Conservation (phyloP, 225 moss, liverwort and hornwort genomes). For the Ulota crispa region DNA sequence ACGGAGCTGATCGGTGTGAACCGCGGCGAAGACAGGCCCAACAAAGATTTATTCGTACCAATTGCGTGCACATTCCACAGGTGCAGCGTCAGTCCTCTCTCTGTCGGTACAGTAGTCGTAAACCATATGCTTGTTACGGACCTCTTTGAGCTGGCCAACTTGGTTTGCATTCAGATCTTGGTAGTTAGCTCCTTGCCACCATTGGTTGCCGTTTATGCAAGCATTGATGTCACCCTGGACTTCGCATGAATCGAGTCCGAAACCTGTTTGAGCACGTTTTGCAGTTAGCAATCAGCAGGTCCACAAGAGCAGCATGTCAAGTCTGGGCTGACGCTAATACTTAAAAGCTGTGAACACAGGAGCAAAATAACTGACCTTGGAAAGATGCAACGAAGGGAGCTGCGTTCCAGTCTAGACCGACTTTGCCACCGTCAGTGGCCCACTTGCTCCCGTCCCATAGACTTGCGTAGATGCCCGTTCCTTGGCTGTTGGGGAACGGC, state of each 20-base stretch:
- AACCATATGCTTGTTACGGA: conserved; percentile 33
- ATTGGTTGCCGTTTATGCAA: conserved; percentile 39
- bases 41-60: conserved; percentile 37
- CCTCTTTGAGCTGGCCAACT: conserved; percentile 40
- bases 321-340: background rate
- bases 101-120: conserved; percentile 57
- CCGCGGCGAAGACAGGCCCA: background rate
- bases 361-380: conserved; percentile 21
- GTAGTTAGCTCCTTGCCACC: conserved; percentile 45
- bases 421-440: conserved; percentile 59
- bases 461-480: conserved; percentile 57
- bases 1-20: background rate
- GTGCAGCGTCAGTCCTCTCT: conserved; percentile 29
- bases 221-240: conserved; percentile 17
- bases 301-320: background rate
- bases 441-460: conserved; percentile 63
- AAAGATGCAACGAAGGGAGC: conserved; percentile 65
- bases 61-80: conserved; percentile 49
- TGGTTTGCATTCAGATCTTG: conserved; percentile 45
- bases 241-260: conserved; percentile 50
- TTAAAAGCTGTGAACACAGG: background rate
- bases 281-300: background rate
- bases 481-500: conserved; percentile 56
- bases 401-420: conserved; percentile 44
- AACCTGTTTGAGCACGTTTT: conserved; percentile 27